Evolutionary conservation across 352 stramenopile genomes (phyloP).

Genomic region (Globisporangium okanoganense): DNA sequence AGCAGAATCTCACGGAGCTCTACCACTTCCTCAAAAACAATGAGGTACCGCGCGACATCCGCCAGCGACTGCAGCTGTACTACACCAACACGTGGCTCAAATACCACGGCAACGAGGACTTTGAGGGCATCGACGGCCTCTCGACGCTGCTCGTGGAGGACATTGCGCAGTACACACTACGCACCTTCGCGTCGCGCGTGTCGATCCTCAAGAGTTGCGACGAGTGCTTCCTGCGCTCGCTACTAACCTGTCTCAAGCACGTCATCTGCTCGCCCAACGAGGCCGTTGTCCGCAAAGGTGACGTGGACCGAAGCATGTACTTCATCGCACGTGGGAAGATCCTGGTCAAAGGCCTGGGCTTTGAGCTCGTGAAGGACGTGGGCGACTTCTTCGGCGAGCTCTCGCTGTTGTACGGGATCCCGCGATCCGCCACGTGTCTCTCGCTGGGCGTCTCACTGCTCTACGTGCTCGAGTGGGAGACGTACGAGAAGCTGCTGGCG

Average conservation of each 20-base stretch:
- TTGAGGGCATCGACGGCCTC: constrained; percentile 49
- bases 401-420: constrained; percentile 63
- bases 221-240: constrained; percentile 55
- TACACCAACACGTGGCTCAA: constrained; percentile 72
- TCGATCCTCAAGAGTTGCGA: constrained; percentile 68
- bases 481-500: constrained; percentile 63
- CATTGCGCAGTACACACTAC: constrained; percentile 67
- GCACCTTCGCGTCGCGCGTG: constrained; percentile 47
- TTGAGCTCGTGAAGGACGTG: constrained; percentile 68
- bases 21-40: constrained; percentile 59
- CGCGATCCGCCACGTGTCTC: constrained; percentile 64
- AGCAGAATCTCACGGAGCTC: constrained; percentile 61
- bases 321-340: constrained; percentile 64
- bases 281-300: constrained; percentile 55
- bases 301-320: constrained; percentile 74
- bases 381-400: constrained; percentile 56
- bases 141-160: constrained; percentile 62
- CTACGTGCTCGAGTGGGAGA: constrained; percentile 76
- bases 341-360: constrained; percentile 53
- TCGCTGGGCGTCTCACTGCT: constrained; percentile 64
- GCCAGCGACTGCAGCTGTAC: constrained; percentile 49
- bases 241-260: constrained; percentile 61
- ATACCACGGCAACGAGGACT: constrained; percentile 57
- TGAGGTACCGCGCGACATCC: constrained; percentile 45
- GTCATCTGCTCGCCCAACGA: constrained; percentile 63